These are phyloP conservation scores for Blumeria graminis DNA, from an alignment of 2,329 filamentous ascomycete genomes.

Conservation along the genomic window DNA sequence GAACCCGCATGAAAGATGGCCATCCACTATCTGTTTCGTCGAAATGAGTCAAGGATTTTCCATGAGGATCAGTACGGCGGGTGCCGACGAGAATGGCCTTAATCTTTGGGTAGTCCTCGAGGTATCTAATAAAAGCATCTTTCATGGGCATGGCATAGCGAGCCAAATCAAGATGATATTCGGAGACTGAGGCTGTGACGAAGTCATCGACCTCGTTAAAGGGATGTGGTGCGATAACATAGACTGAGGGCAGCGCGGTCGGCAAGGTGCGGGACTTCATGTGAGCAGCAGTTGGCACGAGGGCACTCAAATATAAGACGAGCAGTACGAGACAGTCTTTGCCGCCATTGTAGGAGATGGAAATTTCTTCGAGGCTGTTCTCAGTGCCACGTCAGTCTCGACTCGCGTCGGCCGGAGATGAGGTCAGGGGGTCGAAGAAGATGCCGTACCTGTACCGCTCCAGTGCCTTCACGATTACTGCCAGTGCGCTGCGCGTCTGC, in stretches of 20 bases:
- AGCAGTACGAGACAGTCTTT: constrained; percentile 93
- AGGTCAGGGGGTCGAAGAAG: too few relatives aligned
- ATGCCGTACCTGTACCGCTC: constrained; percentile 39
- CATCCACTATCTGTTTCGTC: constrained; percentile 72
- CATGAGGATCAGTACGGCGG: constrained; percentile 76
- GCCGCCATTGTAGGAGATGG: constrained; percentile 88
- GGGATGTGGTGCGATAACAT: constrained; percentile 65
- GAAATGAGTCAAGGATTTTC: constrained; percentile 54
- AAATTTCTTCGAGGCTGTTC: constrained; percentile 47
- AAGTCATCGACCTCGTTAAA: constrained; percentile 75
- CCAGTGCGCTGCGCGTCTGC: constrained; percentile 49
- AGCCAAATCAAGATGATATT: constrained; percentile 53
- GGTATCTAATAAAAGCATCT: constrained; percentile 53
- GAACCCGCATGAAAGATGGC: constrained; percentile 79
- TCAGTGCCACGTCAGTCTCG: background rate
- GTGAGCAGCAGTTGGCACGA: constrained; percentile 13
- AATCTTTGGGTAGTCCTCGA: constrained; percentile 37
- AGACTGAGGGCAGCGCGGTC: constrained; percentile 46
- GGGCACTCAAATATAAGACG: constrained; percentile 54
- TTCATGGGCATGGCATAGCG: constrained; percentile 63
- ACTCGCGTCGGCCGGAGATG: background rate
- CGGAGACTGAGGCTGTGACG: constrained; percentile 36
- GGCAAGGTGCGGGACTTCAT: constrained; percentile 14
- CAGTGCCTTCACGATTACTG: constrained; percentile 52
- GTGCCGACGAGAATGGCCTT: constrained; percentile 74